Conservation (phyloP, 179 eudicot genomes). For the Spergularia azorica region DNA sequence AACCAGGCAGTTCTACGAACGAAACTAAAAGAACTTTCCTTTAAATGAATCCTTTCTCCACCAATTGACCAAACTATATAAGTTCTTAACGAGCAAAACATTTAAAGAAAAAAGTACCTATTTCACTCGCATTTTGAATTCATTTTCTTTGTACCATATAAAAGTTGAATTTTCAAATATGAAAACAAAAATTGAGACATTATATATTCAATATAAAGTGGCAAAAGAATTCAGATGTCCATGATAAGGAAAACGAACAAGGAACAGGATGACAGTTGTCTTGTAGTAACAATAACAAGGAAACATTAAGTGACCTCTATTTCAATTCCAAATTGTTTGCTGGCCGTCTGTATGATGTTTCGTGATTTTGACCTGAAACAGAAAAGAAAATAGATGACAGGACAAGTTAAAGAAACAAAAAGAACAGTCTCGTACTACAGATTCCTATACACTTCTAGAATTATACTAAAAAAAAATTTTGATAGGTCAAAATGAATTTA, state of each 20-base stretch:
- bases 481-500: no score
- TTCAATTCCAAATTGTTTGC: slow-evolving; percentile 54
- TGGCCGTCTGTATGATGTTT: slow-evolving; percentile 58
- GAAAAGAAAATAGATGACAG: slow-evolving; percentile 11
- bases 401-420: not conserved
- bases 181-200: no score
- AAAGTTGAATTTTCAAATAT: no score
- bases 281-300: not conserved
- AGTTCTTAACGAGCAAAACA: no score
- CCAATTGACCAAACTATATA: no score
- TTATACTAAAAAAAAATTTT: not conserved
- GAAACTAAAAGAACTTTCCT: no score
- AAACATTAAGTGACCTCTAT: slow-evolving; percentile 54
- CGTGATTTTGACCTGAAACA: slow-evolving; percentile 66
- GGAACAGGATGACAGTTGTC: not conserved
- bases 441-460: not conserved
- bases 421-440: not conserved
- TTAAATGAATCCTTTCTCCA: no score
- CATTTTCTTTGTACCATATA: no score
- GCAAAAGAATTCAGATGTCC: not conserved
- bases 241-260: not conserved
- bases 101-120: no score
- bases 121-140: no score
- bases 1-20: no score
- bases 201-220: no score